Evolutionary conservation across 495 filamentous ascomycete species (phyloP), one percentile per base, ranked within the genome.

Genomic region (Amorphotheca resinae): DNA sequence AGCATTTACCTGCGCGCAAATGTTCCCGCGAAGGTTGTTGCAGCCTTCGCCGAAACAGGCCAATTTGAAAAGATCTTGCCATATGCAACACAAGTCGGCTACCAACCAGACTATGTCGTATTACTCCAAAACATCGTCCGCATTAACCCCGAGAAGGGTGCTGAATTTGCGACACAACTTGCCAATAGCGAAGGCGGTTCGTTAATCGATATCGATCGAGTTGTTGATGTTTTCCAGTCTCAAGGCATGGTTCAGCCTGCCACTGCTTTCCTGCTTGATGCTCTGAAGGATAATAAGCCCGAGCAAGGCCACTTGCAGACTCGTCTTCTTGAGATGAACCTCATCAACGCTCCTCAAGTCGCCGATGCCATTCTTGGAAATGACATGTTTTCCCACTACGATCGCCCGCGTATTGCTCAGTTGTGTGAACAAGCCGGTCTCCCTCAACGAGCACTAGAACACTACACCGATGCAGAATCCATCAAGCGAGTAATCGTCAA

Each of bases 181-280:
- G 89, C 87, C 21, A 93, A 85, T 55, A 73, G 89, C 46, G 82
- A 89, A 57, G 71, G 73, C 23, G 87, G 91, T 18, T 74, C 85
- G 33, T 66, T 96, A 45, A 77, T 99, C 48, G 89, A 95, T 49
- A 74, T 99, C 46, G 87, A 94, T 55, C 87, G 91, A 21, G 85
- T 95, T 15, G 85, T 96, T 26, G 89, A 96, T 60, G 84, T 99
- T 33, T 99, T 99, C 76, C 76, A 93, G 57, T 86, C 89, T 17
- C 91, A 95, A 62, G 87, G 86, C 60, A 93, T 96, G 87, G 74
- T 95, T 36, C 91, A 96, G 61, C 86, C 93, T 58, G 91, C 89
- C 7, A 99, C 91, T 6, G 88, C 89, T 15, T 96, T 99, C 76
- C 66, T 99, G 25, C 73, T 99, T 18, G 93, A 96, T 60, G 88